Percentiles rank a stretch among this genome's conserved stretches.
phyloP scores from a whole-genome alignment of 1,284 basidiomycete genomes.

The Caloboletus firmus region DNA sequence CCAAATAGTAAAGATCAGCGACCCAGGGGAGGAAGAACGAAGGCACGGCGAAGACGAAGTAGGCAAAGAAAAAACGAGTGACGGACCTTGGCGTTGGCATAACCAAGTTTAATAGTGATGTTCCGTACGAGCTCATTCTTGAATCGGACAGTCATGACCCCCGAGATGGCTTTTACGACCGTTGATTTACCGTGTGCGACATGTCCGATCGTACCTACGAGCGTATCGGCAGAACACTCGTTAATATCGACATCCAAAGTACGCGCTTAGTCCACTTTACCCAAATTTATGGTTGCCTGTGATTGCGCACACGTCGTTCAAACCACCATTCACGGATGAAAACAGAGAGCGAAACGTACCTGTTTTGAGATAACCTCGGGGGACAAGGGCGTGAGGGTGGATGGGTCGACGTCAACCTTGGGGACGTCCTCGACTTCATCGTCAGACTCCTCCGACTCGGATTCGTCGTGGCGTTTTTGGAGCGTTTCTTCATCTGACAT shows the following conservation, averaged over 20 bases:
- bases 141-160: constrained; percentile 98
- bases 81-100: constrained; percentile 95
- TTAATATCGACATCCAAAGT: constrained; percentile 12
- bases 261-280: constrained; percentile 40
- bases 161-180: constrained; percentile 98
- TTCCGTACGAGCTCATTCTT: constrained; percentile 99
- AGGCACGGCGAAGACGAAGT: too few species aligned
- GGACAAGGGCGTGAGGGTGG: constrained; percentile 85
- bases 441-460: constrained; percentile 68
- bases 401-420: constrained; percentile 70
- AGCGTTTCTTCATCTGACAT: constrained; percentile 68
- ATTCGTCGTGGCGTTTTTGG: constrained; percentile 62
- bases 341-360: constrained; percentile 49
- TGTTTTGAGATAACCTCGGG: constrained; percentile 98
- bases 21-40: neutral
- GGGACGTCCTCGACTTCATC: constrained; percentile 54
- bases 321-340: neutral
- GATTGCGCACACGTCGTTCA: constrained; percentile 1
- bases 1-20: constrained; percentile 11
- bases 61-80: neutral
- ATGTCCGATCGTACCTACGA: constrained; percentile 88
- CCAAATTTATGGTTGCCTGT: constrained; percentile 84
- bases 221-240: neutral
- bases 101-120: constrained; percentile 99
- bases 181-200: constrained; percentile 99